Evolutionary conservation across 495 filamentous ascomycete species (phyloP).

Genomic region (Corynascus novoguineensis): DNA sequence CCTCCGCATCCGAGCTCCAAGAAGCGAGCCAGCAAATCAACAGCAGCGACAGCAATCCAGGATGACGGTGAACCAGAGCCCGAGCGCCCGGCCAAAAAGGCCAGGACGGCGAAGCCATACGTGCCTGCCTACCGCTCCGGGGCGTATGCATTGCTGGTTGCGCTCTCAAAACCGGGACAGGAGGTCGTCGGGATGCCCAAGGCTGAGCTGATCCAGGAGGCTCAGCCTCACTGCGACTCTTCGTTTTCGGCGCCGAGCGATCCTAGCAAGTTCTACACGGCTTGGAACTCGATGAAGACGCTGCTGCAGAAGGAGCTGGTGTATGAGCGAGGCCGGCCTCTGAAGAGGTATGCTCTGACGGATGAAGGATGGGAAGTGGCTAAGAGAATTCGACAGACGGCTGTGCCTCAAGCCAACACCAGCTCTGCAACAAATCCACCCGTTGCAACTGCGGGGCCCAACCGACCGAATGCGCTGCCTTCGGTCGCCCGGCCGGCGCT

Average conservation of each 20-base stretch:
- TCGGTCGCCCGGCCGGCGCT: not conserved
- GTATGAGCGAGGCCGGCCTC: conserved; percentile 62
- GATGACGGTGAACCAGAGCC: conserved; percentile 30
- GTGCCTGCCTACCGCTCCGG: conserved; percentile 68
- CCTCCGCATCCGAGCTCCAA: conserved; percentile 49
- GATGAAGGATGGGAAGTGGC: conserved; percentile 79
- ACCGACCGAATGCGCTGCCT: not conserved
- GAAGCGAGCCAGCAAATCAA: conserved; percentile 22
- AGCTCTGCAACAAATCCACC: not conserved
- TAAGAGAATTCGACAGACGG: conserved; percentile 52
- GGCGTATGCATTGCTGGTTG: conserved; percentile 67
- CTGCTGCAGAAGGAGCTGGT: conserved; percentile 70
- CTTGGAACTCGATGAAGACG: conserved; percentile 83
- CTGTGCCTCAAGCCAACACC: conserved; percentile 1
- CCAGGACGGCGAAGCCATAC: conserved; percentile 61
- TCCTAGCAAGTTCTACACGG: conserved; percentile 67
- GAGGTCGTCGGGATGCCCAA: conserved; percentile 63
- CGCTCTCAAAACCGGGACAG: conserved; percentile 57
- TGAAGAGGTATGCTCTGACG: conserved; percentile 63
- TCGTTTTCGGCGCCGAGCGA: conserved; percentile 68
- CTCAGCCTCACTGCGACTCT: conserved; percentile 67
- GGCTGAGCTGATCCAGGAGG: conserved; percentile 59
- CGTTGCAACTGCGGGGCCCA: not conserved
- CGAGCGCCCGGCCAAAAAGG: conserved; percentile 56
- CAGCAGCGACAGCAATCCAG: conserved; percentile 13